Evolutionary conservation across 129 eudicot genomes (phyloP), one percentile per base, ranked within the genome.

Genomic region (Lactuca sativa): DNA sequence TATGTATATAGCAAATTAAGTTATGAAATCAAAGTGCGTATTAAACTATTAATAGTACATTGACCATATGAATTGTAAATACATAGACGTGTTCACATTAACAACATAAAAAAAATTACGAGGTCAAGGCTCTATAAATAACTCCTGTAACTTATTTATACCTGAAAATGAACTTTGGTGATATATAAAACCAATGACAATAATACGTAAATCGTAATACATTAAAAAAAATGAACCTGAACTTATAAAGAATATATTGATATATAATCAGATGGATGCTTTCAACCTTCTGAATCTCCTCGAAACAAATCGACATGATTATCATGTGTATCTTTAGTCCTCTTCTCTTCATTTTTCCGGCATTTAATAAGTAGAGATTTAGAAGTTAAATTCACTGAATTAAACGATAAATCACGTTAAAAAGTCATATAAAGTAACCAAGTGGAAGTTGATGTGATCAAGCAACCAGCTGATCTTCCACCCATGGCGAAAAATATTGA

Each of bases 381-480:
- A 53, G 25, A 60, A 67, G 64, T 14, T 21, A 71, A 56, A 30
- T 56, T 68, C 63, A 64, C 53, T 32, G 56, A 74, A 54, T 71
- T 64, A 65, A 78, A 77, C 49, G 64, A 69, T 63, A 60, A 77
- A 62, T 78, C 74, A 63, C 48, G 71, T 74, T 76, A 67, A 79
- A 59, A 67, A 69, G 72, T 68, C 71, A 69, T 53, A 64, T 56
- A 21, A 60, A 49, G 66, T 58, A 58, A 77, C 76, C 81, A 51
- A 48, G 25, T 67, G 10, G 12, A 51, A 49, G n/a, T 67, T 14
- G 7, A n/a, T 62, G 30, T 13, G 54, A 56, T 81, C 61, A 88
- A 74, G 86, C 82, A 56, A 78, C 86, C 69, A 85, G 69, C 73
- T 86, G 95, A 78, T 86, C 88, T 57, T 80, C 52, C 82, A 80